Percentiles rank a stretch among this genome's conserved stretches.
These are phyloP conservation scores for Fusarium nelsonii DNA, from an alignment of 2,329 filamentous ascomycete genomes.

Conservation along the genomic window DNA sequence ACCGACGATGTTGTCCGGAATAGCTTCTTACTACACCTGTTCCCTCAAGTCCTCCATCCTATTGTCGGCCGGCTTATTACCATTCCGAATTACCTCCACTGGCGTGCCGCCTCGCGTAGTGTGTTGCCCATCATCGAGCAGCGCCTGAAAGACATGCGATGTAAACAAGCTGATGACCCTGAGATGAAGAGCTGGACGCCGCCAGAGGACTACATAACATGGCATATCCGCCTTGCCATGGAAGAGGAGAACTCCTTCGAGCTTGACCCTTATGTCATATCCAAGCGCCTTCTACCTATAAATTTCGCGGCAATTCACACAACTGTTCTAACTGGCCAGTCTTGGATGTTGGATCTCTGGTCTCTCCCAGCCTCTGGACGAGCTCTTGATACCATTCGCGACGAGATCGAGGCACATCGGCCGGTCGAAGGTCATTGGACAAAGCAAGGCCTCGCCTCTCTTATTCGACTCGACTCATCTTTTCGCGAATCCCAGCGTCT, in stretches of 20 bases:
- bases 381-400: conserved; percentile 57
- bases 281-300: conserved; percentile 65
- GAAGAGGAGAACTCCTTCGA: conserved; percentile 59
- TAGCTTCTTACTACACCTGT: conserved; percentile 59
- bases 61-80: conserved; percentile 61
- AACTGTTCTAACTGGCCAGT: conserved; percentile 64
- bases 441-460: conserved; percentile 57
- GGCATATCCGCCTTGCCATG: conserved; percentile 65
- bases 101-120: conserved; percentile 56
- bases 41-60: conserved; percentile 63
- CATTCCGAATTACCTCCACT: conserved; percentile 62
- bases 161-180: conserved; percentile 56
- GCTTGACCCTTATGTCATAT: conserved; percentile 61
- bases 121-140: conserved; percentile 63
- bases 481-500: conserved; percentile 66
- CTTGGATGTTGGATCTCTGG: conserved; percentile 61
- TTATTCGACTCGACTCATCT: conserved; percentile 63
- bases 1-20: conserved; percentile 63
- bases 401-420: conserved; percentile 53
- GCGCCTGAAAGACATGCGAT: conserved; percentile 61
- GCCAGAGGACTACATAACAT: conserved; percentile 69
- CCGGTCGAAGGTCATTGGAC: conserved; percentile 58
- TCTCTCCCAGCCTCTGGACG: conserved; percentile 52
- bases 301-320: conserved; percentile 72
- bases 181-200: conserved; percentile 57